Evolutionary conservation across 2,329 filamentous ascomycete genomes (phyloP).

Genomic region (Cladophialophora carrionii): DNA sequence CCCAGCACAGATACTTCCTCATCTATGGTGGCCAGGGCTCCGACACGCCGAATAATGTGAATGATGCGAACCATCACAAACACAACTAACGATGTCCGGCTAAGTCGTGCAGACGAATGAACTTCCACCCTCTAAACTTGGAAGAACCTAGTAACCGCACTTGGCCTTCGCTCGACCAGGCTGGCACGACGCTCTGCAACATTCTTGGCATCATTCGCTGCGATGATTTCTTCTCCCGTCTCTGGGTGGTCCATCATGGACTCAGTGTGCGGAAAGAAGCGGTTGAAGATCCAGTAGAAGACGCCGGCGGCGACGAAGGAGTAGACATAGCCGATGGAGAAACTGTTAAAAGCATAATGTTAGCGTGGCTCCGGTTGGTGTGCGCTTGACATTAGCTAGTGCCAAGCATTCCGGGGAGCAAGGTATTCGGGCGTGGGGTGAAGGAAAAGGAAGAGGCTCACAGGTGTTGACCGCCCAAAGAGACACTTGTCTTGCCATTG

Average conservation of each 20-base stretch:
- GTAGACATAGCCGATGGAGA: conserved; percentile 34
- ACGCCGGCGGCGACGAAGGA: conserved; percentile 33
- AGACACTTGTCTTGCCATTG: conserved; percentile 28
- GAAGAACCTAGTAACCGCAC: conserved; percentile 29
- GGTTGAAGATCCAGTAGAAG: conserved; percentile 38
- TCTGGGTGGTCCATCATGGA: conserved; percentile 34
- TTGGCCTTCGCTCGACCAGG: conserved; percentile 28
- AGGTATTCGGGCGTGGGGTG: not conserved
- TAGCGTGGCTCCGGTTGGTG: conserved; percentile 5
- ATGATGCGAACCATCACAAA: no score
- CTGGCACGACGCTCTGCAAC: conserved; percentile 28
- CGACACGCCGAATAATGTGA: no score
- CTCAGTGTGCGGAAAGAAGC: conserved; percentile 33
- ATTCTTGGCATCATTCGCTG: conserved; percentile 35
- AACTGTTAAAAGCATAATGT: conserved; percentile 27
- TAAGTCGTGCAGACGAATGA: no score
- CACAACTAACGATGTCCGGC: no score
- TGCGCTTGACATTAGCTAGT: not conserved
- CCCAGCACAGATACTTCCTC: no score
- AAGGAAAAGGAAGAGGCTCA: conserved; percentile 12
- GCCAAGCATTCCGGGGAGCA: not conserved
- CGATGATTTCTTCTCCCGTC: conserved; percentile 36
- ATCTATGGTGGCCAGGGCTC: no score
- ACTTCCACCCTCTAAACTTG: conserved; percentile 20
- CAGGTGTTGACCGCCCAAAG: conserved; percentile 33